Base-by-base conservation (phyloP, 2,329 filamentous ascomycete species). In the Bipolaris oryzae region DNA sequence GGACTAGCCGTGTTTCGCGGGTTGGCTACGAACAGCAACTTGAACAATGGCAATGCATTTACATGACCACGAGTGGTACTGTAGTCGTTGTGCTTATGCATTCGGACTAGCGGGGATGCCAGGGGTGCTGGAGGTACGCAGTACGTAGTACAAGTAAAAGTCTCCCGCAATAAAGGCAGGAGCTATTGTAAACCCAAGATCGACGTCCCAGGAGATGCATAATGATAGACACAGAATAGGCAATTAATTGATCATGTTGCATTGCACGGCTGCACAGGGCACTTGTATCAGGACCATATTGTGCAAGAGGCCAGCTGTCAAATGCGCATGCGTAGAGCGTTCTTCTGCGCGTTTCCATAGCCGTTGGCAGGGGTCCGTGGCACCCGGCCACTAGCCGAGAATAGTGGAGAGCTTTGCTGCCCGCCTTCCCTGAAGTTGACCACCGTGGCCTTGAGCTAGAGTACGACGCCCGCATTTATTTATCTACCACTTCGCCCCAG, bases 231-330 rank as follows among this genome's bases (percentile, higher is more conserved):
- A n/a, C 18, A 25, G 1, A 42, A 28, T 28, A 20, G 42, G 43
- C 1, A 38, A 37, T 39, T 31, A 38, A 37, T 39, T 31, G 10
- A 31, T 31, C n/a, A 7, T 6, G 39, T 25, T 42, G n/a, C 39
- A 18, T 28, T 35, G 7, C 13, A 18, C 13, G 2, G 15, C n/a
- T 41, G 25, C 28, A 41, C 41, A 55, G 42, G 38, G 39, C 25
- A 16, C 41, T 37, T 41, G 46, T 42, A 31, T 28, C 44, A 18
- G 25, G 16, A 11, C 51, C 52, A 43, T 39, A 43, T 39, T 21
- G 41, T 34, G 35, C 37, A 52, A 62, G 46, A 59, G 61, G 67
- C 67, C 67, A 68, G 65, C 54, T 69, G 67, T 60, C 66, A 60
- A 21, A 34, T 55, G 39, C 34, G 50, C 59, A 57, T 55, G 39